Conservation (phyloP, 805 yeast species). For the Wickerhamiella occidentalis region DNA sequence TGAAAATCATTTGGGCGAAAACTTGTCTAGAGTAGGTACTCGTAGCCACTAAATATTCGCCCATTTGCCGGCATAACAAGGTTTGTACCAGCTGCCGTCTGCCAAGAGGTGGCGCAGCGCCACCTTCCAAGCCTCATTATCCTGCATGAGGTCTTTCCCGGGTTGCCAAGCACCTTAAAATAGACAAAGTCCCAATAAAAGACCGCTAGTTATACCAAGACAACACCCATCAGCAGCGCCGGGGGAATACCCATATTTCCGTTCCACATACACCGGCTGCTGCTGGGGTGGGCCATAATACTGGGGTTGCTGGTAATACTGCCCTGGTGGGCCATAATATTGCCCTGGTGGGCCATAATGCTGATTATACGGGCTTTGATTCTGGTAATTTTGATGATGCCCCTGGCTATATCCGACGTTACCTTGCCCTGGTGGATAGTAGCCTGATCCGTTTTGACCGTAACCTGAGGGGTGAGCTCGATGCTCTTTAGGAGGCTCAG, state of each 20-base stretch:
- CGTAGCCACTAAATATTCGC: no score
- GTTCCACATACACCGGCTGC: slow-evolving; percentile 10
- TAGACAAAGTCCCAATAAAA: not conserved
- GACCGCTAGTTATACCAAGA: not conserved
- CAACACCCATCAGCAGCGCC: not conserved
- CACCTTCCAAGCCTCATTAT: not conserved
- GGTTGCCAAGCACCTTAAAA: not conserved
- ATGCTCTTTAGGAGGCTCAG: not conserved
- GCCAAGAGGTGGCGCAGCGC: not conserved
- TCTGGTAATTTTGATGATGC: not conserved
- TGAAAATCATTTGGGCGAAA: not conserved
- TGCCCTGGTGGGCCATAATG: not conserved
- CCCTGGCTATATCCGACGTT: no score
- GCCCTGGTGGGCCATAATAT: not conserved
- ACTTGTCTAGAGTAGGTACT: no score
- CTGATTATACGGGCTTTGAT: not conserved
- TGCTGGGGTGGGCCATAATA: no score
- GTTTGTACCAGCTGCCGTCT: not conserved
- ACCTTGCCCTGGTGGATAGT: not conserved
- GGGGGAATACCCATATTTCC: not conserved
- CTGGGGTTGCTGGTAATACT: not conserved
- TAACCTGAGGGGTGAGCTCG: not conserved
- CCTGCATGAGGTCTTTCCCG: not conserved
- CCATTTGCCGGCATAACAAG: no score
- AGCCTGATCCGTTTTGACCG: not conserved